These are phyloP conservation scores for Boletus subparvulus DNA, from an alignment of 768 basidiomycete genomes.

Conservation along the genomic window DNA sequence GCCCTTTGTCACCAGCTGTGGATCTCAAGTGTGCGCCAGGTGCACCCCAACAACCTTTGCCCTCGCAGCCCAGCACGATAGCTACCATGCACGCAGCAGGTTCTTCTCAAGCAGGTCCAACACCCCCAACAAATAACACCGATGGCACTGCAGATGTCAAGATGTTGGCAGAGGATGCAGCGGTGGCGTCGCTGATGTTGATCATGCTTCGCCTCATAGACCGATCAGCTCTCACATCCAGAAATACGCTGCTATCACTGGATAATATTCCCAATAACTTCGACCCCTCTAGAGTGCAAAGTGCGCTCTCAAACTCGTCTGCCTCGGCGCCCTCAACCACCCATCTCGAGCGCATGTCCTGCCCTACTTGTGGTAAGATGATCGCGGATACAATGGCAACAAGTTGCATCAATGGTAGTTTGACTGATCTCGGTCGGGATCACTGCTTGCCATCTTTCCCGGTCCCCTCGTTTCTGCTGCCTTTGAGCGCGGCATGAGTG, in stretches of 20 bases:
- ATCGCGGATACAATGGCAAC: slow-evolving; percentile 46
- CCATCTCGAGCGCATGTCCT: slow-evolving; percentile 40
- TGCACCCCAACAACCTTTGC: background rate
- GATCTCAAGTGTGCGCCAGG: too few species aligned
- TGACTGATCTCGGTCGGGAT: slow-evolving; percentile 29
- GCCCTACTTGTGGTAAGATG: slow-evolving; percentile 56
- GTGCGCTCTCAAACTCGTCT: slow-evolving; percentile 33
- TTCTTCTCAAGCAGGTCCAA: slow-evolving; percentile 30
- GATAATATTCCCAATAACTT: slow-evolving; percentile 45
- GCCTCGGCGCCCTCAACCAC: slow-evolving; percentile 48
- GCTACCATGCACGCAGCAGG: slow-evolving; percentile 14
- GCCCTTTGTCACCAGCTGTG: too few species aligned
- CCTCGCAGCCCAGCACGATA: slow-evolving; percentile 27
- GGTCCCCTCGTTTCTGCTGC: slow-evolving; percentile 58
- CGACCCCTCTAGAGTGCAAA: slow-evolving; percentile 35
- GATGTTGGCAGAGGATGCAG: slow-evolving; percentile 28
- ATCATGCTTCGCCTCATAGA: slow-evolving; percentile 21
- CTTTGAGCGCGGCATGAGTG: slow-evolving; percentile 60
- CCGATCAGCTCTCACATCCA: slow-evolving; percentile 32
- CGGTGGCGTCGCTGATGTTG: slow-evolving; percentile 26
- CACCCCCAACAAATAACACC: slow-evolving; percentile 3
- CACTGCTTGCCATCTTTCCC: slow-evolving; percentile 48
- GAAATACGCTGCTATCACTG: slow-evolving; percentile 50
- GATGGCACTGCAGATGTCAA: slow-evolving; percentile 27
- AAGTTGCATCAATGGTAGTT: slow-evolving; percentile 24